Evolutionary conservation across 208 protist species (phyloP).

Genomic region (Leishmania gerbilli): DNA sequence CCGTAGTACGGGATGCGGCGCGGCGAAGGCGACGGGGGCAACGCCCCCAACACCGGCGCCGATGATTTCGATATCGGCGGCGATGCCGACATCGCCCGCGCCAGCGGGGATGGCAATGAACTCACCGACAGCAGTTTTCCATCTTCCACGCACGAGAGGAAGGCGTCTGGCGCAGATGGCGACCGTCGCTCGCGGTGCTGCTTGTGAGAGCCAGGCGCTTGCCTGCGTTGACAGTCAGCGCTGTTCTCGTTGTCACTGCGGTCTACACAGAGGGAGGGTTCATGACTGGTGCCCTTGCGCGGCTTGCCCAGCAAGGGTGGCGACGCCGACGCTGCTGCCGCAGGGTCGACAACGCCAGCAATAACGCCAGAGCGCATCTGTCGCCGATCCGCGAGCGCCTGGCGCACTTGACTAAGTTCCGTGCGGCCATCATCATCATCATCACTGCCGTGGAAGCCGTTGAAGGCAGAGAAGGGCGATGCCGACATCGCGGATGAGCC

Average conservation of each 20-base stretch:
- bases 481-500: neutral
- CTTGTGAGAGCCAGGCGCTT: neutral
- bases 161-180: neutral
- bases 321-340: neutral
- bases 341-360: neutral
- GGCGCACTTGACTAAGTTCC: conserved; percentile 11
- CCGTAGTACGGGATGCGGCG: conserved; percentile 31
- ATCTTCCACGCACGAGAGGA: neutral
- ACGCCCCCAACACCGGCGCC: neutral
- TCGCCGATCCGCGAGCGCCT: conserved; percentile 18
- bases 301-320: neutral
- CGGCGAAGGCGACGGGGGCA: neutral
- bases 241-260: neutral
- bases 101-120: neutral
- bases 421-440: neutral
- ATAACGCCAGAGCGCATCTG: neutral
- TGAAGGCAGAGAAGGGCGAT: neutral
- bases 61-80: neutral
- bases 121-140: neutral
- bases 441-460: neutral
- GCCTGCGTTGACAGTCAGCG: neutral
- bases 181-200: neutral
- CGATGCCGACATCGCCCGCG: neutral
- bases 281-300: neutral
- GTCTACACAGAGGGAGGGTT: neutral